Evolutionary conservation across 2,329 filamentous ascomycete genomes (phyloP).

Genomic region (Cordyceps cateniannulata): DNA sequence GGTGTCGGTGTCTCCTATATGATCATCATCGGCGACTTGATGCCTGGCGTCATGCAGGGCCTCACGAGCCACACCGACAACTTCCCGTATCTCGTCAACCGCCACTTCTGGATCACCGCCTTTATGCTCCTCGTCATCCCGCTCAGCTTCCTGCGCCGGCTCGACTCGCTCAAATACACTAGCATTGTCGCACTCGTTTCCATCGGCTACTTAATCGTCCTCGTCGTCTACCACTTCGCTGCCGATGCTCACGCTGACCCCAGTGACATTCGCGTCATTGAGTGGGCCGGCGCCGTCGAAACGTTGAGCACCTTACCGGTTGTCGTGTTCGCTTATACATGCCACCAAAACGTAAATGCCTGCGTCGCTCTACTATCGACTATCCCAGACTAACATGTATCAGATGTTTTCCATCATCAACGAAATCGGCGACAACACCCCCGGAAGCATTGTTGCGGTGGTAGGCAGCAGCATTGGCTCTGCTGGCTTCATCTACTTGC

Average conservation of each 20-base stretch:
- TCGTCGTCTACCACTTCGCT: conserved; percentile 89
- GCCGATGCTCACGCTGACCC: conserved; percentile 70
- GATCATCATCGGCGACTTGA: conserved; percentile 96
- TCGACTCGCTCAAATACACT: conserved; percentile 97
- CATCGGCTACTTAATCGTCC: conserved; percentile 86
- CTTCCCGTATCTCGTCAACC: conserved; percentile 71
- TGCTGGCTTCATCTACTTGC: conserved; percentile 77
- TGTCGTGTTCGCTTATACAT: conserved; percentile 98
- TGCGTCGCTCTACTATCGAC: neutral
- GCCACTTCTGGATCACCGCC: conserved; percentile 95
- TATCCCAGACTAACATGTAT: conserved; percentile 22
- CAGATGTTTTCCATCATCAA: conserved; percentile 99
- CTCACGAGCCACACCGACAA: conserved; percentile 60
- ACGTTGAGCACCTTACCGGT: conserved; percentile 84
- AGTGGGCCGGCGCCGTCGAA: conserved; percentile 72
- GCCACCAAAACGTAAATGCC: conserved; percentile 80
- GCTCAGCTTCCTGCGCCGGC: conserved; percentile 78
- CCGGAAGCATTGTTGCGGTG: conserved; percentile 66
- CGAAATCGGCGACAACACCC: conserved; percentile 81
- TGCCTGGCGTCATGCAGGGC: conserved; percentile 87
- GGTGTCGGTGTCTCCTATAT: conserved; percentile 95
- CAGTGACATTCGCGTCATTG: conserved; percentile 66
- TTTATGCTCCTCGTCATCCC: conserved; percentile 98
- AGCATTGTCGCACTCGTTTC: conserved; percentile 85
- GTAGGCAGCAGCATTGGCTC: conserved; percentile 79